phyloP scores from a whole-genome alignment of 176 grass and related monocot species.

The Eremochloa ophiuroides region DNA sequence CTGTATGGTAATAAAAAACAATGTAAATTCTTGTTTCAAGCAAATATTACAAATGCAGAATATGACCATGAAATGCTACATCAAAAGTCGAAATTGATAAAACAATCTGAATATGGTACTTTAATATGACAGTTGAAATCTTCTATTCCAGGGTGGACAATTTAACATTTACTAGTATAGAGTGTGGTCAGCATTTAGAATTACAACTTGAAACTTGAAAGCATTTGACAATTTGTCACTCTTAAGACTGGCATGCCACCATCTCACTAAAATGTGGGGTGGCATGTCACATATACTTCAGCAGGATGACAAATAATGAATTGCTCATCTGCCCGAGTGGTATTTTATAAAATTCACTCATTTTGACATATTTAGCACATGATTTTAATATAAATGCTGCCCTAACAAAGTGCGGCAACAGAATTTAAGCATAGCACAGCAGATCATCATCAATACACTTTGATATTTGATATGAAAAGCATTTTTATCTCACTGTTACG shows the following conservation, averaged over 20 bases:
- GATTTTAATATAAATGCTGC: not conserved
- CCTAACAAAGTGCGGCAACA: not conserved
- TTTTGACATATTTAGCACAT: not conserved
- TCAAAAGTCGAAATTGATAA: not conserved
- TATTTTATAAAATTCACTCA: not conserved
- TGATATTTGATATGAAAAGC: not conserved
- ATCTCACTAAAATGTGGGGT: not conserved
- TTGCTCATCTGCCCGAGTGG: not conserved
- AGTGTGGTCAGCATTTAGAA: not conserved
- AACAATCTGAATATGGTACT: not conserved
- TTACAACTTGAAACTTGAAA: not conserved
- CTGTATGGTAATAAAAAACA: not conserved
- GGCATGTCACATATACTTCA: not conserved
- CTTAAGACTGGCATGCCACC: not conserved
- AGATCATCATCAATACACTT: not conserved
- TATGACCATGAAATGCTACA: not conserved
- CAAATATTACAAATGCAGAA: not conserved
- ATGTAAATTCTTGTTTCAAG: not conserved
- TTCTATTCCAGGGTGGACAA: not conserved
- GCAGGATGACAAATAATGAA: not conserved
- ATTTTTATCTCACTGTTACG: slow-evolving; percentile 56
- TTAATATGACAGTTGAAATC: not conserved
- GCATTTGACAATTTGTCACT: not conserved
- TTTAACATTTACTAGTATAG: slow-evolving; percentile 19
- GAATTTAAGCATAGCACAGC: not conserved